phyloP scores from a whole-genome alignment of 352 stramenopile species.

The Phytopythium ostracodes region DNA sequence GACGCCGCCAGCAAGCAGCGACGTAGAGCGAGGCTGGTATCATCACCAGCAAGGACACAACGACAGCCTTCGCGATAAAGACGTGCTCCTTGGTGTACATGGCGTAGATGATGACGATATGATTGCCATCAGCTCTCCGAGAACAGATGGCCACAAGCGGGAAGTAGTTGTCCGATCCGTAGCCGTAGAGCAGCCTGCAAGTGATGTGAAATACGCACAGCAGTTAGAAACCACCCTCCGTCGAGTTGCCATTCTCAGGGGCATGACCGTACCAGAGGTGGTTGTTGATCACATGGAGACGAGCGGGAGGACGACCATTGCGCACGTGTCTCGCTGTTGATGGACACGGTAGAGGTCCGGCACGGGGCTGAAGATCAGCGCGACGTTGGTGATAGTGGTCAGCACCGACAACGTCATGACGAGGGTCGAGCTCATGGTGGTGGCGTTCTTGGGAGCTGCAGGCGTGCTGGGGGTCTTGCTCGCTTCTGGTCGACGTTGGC shows the following conservation, averaged over 20 bases:
- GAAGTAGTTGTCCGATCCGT: background rate
- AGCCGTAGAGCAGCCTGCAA: background rate
- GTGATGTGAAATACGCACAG: background rate
- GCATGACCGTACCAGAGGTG: constrained; percentile 14
- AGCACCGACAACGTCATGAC: constrained; percentile 6
- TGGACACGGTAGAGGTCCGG: constrained; percentile 19
- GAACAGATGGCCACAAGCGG: background rate
- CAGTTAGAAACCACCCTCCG: constrained; percentile 16
- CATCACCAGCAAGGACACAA: background rate
- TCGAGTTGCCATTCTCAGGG: constrained; percentile 6
- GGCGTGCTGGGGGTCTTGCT: too few relatives aligned
- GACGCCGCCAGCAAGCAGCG: background rate
- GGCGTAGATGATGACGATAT: background rate
- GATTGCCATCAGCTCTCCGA: background rate
- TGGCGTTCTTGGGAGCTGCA: too few relatives aligned
- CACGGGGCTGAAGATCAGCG: constrained; percentile 18
- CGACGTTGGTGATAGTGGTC: constrained; percentile 18
- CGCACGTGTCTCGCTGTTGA: constrained; percentile 16
- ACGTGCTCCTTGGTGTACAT: background rate
- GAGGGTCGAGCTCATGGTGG: too few relatives aligned
- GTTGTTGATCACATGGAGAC: constrained; percentile 30
- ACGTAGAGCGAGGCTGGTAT: background rate
- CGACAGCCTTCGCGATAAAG: background rate
- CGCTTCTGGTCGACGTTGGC: too few relatives aligned
- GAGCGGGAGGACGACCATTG: constrained; percentile 18